These are phyloP conservation scores for Tieghemostelium lacteum DNA, from an alignment of 78 protist genomes.

Conservation along the genomic window DNA sequence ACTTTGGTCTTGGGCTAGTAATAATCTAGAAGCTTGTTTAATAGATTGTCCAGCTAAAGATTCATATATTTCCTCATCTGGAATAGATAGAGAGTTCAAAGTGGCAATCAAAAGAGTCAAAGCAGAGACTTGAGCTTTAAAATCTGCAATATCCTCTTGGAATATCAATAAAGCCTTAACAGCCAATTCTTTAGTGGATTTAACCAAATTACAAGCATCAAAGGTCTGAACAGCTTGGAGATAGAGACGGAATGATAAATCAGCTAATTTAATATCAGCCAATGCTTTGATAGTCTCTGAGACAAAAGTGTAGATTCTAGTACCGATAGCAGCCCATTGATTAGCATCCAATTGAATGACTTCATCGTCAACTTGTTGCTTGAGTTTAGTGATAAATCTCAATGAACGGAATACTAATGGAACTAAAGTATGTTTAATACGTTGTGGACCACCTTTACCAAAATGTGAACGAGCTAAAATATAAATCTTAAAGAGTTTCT, in stretches of 20 bases:
- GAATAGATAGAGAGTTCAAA: slow-evolving; percentile 37
- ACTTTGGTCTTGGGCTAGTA: slow-evolving; percentile 94
- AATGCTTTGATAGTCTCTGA: slow-evolving; percentile 81
- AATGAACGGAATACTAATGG: slow-evolving; percentile 82
- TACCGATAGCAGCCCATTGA: slow-evolving; percentile 58
- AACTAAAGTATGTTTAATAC: slow-evolving; percentile 83
- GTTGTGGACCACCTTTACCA: slow-evolving; percentile 88
- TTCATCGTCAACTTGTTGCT: slow-evolving; percentile 76
- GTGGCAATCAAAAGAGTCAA: slow-evolving; percentile 83
- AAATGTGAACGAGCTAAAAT: slow-evolving; percentile 79
- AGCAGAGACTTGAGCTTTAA: slow-evolving; percentile 83
- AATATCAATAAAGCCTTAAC: slow-evolving; percentile 89
- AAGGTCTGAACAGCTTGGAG: slow-evolving; percentile 91
- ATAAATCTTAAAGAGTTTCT: slow-evolving; percentile 83
- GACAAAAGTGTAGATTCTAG: slow-evolving; percentile 82
- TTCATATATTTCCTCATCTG: slow-evolving; percentile 91
- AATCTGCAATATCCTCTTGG: slow-evolving; percentile 94
- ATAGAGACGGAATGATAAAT: slow-evolving; percentile 85
- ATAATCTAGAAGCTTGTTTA: slow-evolving; percentile 74
- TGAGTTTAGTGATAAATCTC: slow-evolving; percentile 60
- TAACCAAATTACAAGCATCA: slow-evolving; percentile 75
- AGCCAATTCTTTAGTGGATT: slow-evolving; percentile 87
- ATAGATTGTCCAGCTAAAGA: slow-evolving; percentile 78
- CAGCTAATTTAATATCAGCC: slow-evolving; percentile 57
- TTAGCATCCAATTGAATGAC: slow-evolving; percentile 40